Evolutionary conservation across 768 basidiomycete genomes (phyloP), one percentile per base, ranked within the genome.

Genomic region (Boletus subcaerulescens): DNA sequence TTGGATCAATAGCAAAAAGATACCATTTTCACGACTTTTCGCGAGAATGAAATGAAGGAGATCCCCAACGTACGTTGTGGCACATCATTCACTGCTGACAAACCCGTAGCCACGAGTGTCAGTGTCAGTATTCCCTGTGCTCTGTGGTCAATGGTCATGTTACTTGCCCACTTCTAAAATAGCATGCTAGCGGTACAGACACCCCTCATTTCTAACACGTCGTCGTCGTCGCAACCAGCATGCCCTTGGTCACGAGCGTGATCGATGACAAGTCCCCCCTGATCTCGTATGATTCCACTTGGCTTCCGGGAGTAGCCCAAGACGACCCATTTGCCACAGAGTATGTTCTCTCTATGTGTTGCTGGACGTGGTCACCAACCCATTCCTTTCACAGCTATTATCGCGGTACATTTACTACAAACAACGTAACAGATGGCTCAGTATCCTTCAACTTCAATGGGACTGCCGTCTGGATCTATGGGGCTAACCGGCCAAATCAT

Each of bases 381-480:
- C 20, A 48, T 48, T 11, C 10, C 20, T 15, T 20, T 44, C 13
- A 31, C 22, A 77, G 76, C 55, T 77, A 77, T 47, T 71, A 70
- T 20, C 64, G 66, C 3, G 72, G 72, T 44, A 77, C 72, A 38
- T 80, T 76, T 52, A 75, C 69, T 55, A 65, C 55, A 5, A 77
- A 79, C 6, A 64, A 71, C n/a, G 61, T 58, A 0, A 57, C 60
- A 32, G 63, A 68, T 10, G 77, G 76, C 6, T 58, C 56, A 24
- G 73, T 68, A 7, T 71, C 69, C 0, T 76, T 82, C 58, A 53
- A 61, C 26, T 83, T 82, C 70, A 77, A 77, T 41, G 82, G 82
- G 15, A 80, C 75, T 12, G 74, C 71, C 5, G 62, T 83, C 18
- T 73, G 74, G 66, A 62, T 83, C 11, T 83, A 74, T 53, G 83